Conservation (phyloP, 2,329 filamentous ascomycete species). For the Aspergillus unguis region DNA sequence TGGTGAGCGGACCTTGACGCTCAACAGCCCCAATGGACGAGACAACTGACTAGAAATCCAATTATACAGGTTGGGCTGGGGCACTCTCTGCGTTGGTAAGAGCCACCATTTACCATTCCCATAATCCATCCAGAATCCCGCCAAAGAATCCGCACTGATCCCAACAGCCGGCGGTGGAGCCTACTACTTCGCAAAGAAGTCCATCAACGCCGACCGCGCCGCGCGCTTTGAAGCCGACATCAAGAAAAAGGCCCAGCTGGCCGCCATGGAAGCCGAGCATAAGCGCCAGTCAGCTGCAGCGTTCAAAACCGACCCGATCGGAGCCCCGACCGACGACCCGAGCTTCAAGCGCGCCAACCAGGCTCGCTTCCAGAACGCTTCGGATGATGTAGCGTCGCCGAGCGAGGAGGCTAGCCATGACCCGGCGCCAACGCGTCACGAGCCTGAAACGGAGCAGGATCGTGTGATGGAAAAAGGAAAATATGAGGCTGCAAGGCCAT, state of each 20-base stretch:
- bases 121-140: not conserved
- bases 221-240: constrained; percentile 68
- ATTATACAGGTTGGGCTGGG: constrained; percentile 81
- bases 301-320: constrained; percentile 13
- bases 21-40: not conserved
- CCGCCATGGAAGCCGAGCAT: constrained; percentile 35
- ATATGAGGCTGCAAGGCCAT: constrained; percentile 78
- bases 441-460: constrained; percentile 67
- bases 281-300: constrained; percentile 26
- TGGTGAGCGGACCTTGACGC: constrained; percentile 45
- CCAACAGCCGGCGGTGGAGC: constrained; percentile 75
- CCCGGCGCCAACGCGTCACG: constrained; percentile 82
- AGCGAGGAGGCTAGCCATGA: constrained; percentile 71
- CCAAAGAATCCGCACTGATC: constrained; percentile 8
- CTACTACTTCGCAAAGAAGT: constrained; percentile 93
- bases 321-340: constrained; percentile 24
- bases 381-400: constrained; percentile 58
- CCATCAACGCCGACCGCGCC: constrained; percentile 86
- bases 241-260: constrained; percentile 50
- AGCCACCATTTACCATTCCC: not conserved
- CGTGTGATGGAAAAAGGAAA: constrained; percentile 75
- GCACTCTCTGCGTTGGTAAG: constrained; percentile 77
- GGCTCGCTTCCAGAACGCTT: constrained; percentile 26
- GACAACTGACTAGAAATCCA: constrained; percentile 7
- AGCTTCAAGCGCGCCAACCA: constrained; percentile 36